Evolutionary conservation across 768 basidiomycete species (phyloP).

Genomic region (Strobilomyces echinocephalus): DNA sequence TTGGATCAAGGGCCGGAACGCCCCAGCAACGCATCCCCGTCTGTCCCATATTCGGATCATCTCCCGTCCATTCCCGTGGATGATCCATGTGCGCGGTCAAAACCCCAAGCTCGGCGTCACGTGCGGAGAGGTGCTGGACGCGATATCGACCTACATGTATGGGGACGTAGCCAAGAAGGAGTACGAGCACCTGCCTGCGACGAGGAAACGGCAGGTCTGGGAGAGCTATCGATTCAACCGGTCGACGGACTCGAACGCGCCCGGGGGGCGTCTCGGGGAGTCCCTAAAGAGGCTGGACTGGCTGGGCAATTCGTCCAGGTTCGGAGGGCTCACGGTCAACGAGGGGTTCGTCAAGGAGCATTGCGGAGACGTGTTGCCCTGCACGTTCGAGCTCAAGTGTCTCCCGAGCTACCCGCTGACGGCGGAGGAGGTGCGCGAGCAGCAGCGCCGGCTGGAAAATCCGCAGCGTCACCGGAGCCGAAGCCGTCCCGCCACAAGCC

Average conservation of each 20-base stretch:
- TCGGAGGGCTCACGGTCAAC: constrained; percentile 54
- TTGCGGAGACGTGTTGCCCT: constrained; percentile 48
- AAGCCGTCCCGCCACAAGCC: constrained; percentile 16
- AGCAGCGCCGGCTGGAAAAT: constrained; percentile 34
- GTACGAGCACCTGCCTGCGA: constrained; percentile 38
- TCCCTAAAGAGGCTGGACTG: constrained; percentile 67
- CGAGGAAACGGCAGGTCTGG: constrained; percentile 40
- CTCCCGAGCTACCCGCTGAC: constrained; percentile 42
- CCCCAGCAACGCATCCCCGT: constrained; percentile 65
- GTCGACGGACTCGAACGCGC: constrained; percentile 56
- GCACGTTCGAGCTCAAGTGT: constrained; percentile 58
- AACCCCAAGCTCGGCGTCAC: constrained; percentile 52
- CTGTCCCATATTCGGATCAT: constrained; percentile 48
- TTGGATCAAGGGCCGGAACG: constrained; percentile 61
- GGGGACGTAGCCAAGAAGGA: constrained; percentile 49
- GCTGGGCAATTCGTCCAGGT: constrained; percentile 53
- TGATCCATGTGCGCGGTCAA: constrained; percentile 44
- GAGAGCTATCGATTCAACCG: constrained; percentile 63
- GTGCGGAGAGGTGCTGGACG: constrained; percentile 62
- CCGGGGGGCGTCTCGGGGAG: constrained; percentile 62
- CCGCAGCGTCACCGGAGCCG: constrained; percentile 17
- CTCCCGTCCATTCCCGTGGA: constrained; percentile 52
- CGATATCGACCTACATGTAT: constrained; percentile 47
- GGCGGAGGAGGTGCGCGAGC: constrained; percentile 46
- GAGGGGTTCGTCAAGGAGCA: constrained; percentile 40